Evolutionary conservation across 495 filamentous ascomycete species (phyloP).

Genomic region (Penicillium dipodomyicola): DNA sequence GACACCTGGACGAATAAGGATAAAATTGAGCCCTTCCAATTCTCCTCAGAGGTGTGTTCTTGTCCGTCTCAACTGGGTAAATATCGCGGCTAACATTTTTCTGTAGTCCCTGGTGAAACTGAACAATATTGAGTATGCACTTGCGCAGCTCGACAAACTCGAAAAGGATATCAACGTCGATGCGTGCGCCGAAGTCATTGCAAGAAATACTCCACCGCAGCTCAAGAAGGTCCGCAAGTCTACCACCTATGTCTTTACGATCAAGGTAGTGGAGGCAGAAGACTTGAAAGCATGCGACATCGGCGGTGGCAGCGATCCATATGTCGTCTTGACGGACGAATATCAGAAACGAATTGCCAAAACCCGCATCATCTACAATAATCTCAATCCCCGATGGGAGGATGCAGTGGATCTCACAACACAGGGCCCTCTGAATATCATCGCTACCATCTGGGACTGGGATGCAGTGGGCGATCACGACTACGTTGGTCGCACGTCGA

Average conservation of each 20-base stretch:
- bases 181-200: slow-evolving; percentile 79
- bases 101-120: slow-evolving; percentile 89
- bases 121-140: slow-evolving; percentile 95
- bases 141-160: slow-evolving; percentile 83
- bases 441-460: slow-evolving; percentile 98
- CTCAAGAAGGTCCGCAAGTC: slow-evolving; percentile 56
- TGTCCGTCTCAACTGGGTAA: neutral
- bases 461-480: slow-evolving; percentile 97
- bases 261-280: slow-evolving; percentile 99
- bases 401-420: slow-evolving; percentile 96
- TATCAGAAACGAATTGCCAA: slow-evolving; percentile 97
- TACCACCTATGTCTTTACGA: slow-evolving; percentile 92
- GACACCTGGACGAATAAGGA: slow-evolving; percentile 94
- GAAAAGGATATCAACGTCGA: slow-evolving; percentile 93
- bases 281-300: slow-evolving; percentile 97
- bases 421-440: slow-evolving; percentile 84
- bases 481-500: slow-evolving; percentile 88
- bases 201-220: slow-evolving; percentile 58
- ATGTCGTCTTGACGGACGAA: slow-evolving; percentile 94
- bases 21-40: slow-evolving; percentile 96
- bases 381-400: slow-evolving; percentile 95
- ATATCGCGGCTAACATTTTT: slow-evolving; percentile 13
- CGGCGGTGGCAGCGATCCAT: slow-evolving; percentile 91
- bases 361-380: slow-evolving; percentile 87
- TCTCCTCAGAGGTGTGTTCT: slow-evolving; percentile 76